A percentile compares a stretch with the other conserved stretches of the same genome.
Conservation (phyloP, 176 grass and related monocot genomes). For the Elymus sibiricus region DNA sequence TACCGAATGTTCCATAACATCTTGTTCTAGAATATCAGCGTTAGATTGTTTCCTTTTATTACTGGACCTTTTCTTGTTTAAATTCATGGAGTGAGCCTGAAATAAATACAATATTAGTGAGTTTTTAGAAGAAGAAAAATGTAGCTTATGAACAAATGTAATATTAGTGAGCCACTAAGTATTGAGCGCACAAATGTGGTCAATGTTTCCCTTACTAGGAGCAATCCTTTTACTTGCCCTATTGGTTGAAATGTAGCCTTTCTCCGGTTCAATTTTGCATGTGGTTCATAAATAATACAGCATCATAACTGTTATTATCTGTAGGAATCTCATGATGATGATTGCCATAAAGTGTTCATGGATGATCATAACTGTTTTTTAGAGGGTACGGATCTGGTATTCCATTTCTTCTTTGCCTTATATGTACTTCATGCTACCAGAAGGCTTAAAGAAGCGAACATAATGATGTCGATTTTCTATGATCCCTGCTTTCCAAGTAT, state of each 20-base stretch:
- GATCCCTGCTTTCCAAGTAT: not conserved
- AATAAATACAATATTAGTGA: no score
- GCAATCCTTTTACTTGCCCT: slow-evolving; percentile 43
- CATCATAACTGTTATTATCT: slow-evolving; percentile 5
- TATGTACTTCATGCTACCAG: not conserved
- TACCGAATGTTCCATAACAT: no score
- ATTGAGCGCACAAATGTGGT: slow-evolving; percentile 16
- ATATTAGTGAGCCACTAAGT: slow-evolving; percentile 2
- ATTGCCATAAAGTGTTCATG: slow-evolving; percentile 27
- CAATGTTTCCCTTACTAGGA: slow-evolving; percentile 1
- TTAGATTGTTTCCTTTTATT: no score
- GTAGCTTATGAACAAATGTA: no score
- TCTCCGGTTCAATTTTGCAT: not conserved
- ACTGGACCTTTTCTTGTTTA: no score
- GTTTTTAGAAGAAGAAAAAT: no score
- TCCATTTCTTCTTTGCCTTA: slow-evolving; percentile 3
- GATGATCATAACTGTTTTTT: slow-evolving; percentile 9
- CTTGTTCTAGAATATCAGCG: no score
- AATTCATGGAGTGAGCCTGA: no score
- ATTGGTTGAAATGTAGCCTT: slow-evolving; percentile 38
- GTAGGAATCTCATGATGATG: slow-evolving; percentile 36
- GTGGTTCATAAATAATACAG: not conserved
- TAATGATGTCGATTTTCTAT: not conserved
- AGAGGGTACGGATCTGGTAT: slow-evolving; percentile 50
- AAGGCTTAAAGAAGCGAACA: not conserved